A percentile compares a stretch with the other conserved stretches of the same genome.
Evolutionary conservation across 176 grass and related monocot species (phyloP).

Genomic region (Bolboschoenus planiculmis): DNA sequence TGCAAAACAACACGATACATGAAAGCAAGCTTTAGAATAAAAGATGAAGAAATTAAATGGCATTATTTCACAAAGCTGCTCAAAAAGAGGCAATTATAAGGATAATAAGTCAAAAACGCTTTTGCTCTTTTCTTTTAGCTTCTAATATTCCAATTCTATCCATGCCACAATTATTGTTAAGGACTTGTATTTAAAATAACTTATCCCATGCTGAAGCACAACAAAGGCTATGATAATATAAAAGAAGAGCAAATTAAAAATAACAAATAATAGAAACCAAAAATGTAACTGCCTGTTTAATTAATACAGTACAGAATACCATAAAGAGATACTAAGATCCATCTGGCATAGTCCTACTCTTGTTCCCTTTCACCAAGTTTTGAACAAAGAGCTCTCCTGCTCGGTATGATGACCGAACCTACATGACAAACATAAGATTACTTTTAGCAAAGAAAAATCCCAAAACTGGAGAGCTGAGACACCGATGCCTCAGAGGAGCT

Average conservation of each 20-base stretch:
- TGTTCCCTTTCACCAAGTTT: slow-evolving; percentile 65
- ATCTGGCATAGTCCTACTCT: slow-evolving; percentile 13
- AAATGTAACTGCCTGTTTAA: background rate
- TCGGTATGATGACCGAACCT: slow-evolving; percentile 91
- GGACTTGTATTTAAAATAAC: background rate
- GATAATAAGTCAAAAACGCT: background rate
- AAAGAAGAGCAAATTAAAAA: background rate
- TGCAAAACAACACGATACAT: background rate
- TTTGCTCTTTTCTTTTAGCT: slow-evolving; percentile 6
- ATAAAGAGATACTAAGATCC: slow-evolving; percentile 22
- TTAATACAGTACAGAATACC: background rate
- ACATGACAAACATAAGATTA: slow-evolving; percentile 10
- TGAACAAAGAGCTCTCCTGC: slow-evolving; percentile 90
- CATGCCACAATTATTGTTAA: slow-evolving; percentile 8
- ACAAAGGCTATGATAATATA: background rate
- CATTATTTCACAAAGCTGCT: background rate
- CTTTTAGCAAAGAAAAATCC: slow-evolving; percentile 7
- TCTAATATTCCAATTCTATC: background rate
- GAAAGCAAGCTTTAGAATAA: background rate
- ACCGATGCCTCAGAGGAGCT: background rate
- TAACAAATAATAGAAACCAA: slow-evolving; percentile 2
- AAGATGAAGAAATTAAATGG: background rate
- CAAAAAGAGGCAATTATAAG: background rate
- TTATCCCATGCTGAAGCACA: slow-evolving; percentile 1
- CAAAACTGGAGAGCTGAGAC: background rate